A percentile compares a stretch with the other conserved stretches of the same genome.
Evolutionary conservation across 352 stramenopile species (phyloP).

Genomic region (Thraustotheca clavata): DNA sequence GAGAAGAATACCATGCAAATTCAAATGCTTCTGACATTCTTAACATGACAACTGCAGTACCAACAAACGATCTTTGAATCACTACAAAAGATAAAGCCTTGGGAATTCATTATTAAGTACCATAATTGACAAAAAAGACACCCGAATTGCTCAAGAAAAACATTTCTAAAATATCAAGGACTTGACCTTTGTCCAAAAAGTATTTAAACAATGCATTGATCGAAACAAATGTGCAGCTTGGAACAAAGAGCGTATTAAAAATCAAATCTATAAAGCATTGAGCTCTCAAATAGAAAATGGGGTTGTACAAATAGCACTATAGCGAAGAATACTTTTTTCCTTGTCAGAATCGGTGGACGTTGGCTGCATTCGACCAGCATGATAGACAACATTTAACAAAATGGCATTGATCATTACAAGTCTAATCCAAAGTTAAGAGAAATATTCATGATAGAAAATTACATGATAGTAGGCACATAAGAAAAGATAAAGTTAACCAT

Average conservation of each 20-base stretch:
- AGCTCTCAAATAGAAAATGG: background rate
- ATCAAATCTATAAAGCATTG: slow-evolving; percentile 39
- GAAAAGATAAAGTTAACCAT: slow-evolving; percentile 37
- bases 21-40: slow-evolving; percentile 59
- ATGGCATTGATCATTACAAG: slow-evolving; percentile 83
- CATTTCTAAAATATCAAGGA: slow-evolving; percentile 35
- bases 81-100: slow-evolving; percentile 21
- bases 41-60: slow-evolving; percentile 62
- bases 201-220: slow-evolving; percentile 79
- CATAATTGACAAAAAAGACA: slow-evolving; percentile 86
- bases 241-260: slow-evolving; percentile 85
- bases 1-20: slow-evolving; percentile 25
- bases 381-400: slow-evolving; percentile 75
- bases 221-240: slow-evolving; percentile 76
- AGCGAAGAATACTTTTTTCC: slow-evolving; percentile 71
- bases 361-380: slow-evolving; percentile 72
- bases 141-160: slow-evolving; percentile 83
- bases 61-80: slow-evolving; percentile 73
- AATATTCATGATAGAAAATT: background rate
- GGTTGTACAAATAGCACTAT: slow-evolving; percentile 33
- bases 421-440: slow-evolving; percentile 23
- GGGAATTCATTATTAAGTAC: background rate
- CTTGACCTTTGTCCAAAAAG: slow-evolving; percentile 40
- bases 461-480: slow-evolving; percentile 21
- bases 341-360: slow-evolving; percentile 80